Percentiles rank a stretch among this genome's conserved stretches.
Evolutionary conservation across 768 basidiomycete genomes (phyloP).

Genomic region (Amanita muscaria): DNA sequence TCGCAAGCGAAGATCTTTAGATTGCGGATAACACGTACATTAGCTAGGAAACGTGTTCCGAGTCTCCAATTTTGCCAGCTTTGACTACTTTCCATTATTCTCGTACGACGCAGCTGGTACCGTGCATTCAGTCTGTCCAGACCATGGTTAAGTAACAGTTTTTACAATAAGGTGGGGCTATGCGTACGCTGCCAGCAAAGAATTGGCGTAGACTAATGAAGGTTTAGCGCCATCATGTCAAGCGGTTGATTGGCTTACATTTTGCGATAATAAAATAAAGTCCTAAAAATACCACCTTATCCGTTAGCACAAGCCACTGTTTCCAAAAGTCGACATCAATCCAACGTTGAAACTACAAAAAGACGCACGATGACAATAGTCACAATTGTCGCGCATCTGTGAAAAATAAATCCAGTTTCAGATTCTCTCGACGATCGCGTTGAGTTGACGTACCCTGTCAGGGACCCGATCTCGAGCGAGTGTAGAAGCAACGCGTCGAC

Average conservation of each 20-base stretch:
- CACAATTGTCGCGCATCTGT: conserved; percentile 35
- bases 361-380: conserved; percentile 39
- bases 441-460: conserved; percentile 24
- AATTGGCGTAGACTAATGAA: no score
- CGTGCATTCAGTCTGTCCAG: no score
- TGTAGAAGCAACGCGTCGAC: conserved; percentile 32
- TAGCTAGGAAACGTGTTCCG: no score
- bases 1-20: no score
- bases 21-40: no score
- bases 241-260: conserved; percentile 18
- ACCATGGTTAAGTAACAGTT: no score
- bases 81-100: no score
- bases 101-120: neutral
- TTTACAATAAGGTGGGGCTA: no score
- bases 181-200: no score
- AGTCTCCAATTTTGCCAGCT: no score
- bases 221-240: no score
- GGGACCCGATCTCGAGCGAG: conserved; percentile 32
- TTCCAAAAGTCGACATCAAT: neutral
- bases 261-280: conserved; percentile 41
- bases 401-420: neutral
- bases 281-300: conserved; percentile 38
- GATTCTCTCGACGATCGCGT: neutral
- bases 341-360: neutral
- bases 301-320: conserved; percentile 38